A percentile compares a stretch with the other conserved stretches of the same genome.
These are phyloP conservation scores for Tulasnella sp. DNA, from an alignment of 768 basidiomycete genomes.

Conservation along the genomic window DNA sequence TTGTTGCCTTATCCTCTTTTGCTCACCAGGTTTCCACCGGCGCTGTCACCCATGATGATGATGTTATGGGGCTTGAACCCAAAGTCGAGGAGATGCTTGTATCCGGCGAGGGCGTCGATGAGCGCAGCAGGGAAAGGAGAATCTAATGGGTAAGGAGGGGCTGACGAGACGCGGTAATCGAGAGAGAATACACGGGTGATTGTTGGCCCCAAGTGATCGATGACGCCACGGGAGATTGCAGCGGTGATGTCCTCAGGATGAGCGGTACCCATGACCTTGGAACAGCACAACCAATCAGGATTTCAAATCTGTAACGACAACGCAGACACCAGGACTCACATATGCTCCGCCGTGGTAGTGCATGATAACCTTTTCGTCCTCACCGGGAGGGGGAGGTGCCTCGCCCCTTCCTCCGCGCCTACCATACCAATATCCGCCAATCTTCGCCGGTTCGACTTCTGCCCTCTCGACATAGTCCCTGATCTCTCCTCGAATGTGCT, in stretches of 20 bases:
- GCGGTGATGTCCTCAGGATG: not conserved
- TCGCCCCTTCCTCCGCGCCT: conserved; percentile 14
- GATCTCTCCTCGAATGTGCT: conserved; percentile 25
- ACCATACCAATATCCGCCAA: conserved; percentile 25
- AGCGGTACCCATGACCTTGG: not conserved
- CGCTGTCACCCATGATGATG: conserved; percentile 62
- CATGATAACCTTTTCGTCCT: conserved; percentile 29
- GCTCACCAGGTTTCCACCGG: conserved; percentile 70
- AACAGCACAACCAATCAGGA: conserved; percentile 18
- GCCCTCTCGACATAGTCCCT: conserved; percentile 21
- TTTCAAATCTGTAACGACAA: no score
- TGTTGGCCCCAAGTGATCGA: not conserved
- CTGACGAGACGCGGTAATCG: conserved; percentile 60
- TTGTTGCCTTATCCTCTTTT: no score
- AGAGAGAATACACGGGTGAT: conserved; percentile 46
- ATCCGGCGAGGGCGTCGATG: conserved; percentile 64
- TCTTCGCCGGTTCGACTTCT: conserved; percentile 21
- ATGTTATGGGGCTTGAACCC: conserved; percentile 52
- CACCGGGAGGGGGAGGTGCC: conserved; percentile 21
- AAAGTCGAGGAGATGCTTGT: conserved; percentile 51
- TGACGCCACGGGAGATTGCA: not conserved
- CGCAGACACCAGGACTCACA: no score
- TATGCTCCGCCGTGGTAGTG: conserved; percentile 27
- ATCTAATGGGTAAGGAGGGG: conserved; percentile 32
- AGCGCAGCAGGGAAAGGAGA: conserved; percentile 68